Conservation (phyloP, 805 yeast genomes). For the Komagataella pastoris region DNA sequence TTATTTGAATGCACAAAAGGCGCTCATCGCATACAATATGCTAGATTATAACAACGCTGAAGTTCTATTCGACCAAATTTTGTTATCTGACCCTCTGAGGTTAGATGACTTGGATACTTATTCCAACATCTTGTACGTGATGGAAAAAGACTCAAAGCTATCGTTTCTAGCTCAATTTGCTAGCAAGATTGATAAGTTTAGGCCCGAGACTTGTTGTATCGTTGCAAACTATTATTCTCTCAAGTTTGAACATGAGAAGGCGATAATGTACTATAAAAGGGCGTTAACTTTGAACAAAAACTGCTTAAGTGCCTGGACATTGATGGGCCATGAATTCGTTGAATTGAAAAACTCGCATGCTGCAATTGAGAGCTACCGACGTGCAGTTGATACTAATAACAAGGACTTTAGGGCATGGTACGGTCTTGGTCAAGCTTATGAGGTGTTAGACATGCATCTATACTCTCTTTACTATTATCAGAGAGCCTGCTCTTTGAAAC, state of each 20-base stretch:
- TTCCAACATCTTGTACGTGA: slow-evolving; percentile 90
- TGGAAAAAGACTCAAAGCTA: slow-evolving; percentile 77
- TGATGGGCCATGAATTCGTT: slow-evolving; percentile 98
- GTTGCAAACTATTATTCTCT: slow-evolving; percentile 88
- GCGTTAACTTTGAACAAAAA: slow-evolving; percentile 72
- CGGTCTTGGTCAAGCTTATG: slow-evolving; percentile 96
- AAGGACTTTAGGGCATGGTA: slow-evolving; percentile 97
- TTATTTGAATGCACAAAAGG: slow-evolving; percentile 70
- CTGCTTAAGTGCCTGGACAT: slow-evolving; percentile 88
- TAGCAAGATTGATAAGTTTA: slow-evolving; percentile 65
- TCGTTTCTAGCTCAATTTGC: slow-evolving; percentile 82
- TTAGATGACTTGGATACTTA: slow-evolving; percentile 86
- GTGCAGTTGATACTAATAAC: slow-evolving; percentile 83
- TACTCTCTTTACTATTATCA: slow-evolving; percentile 90
- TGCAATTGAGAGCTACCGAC: slow-evolving; percentile 86
- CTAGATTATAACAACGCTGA: slow-evolving; percentile 79
- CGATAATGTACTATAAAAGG: slow-evolving; percentile 83
- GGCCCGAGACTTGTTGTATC: slow-evolving; percentile 92
- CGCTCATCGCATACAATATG: slow-evolving; percentile 71
- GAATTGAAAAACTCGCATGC: slow-evolving; percentile 95
- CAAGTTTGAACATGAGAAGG: slow-evolving; percentile 87
- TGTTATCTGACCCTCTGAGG: slow-evolving; percentile 67
- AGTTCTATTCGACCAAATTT: slow-evolving; percentile 58
- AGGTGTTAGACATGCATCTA: slow-evolving; percentile 87
- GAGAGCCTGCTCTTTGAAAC: slow-evolving; percentile 77